Base-by-base conservation (phyloP, 2,329 filamentous ascomycete genomes). In the Pseudogymnoascus sp. region DNA sequence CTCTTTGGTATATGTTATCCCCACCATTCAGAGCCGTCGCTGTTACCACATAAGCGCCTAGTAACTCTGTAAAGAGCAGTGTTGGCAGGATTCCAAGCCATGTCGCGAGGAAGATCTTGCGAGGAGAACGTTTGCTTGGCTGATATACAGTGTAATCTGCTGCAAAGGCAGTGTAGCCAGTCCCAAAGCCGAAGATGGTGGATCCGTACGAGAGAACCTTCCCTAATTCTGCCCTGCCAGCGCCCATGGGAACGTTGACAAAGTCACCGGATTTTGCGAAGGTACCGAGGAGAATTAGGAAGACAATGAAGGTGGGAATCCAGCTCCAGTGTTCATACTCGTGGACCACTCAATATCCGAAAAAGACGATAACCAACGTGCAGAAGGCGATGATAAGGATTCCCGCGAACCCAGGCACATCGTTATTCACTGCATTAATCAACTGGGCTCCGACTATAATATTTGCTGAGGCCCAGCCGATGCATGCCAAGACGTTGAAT, bases 101-200 rank as follows among this genome's bases (percentile, higher is more conserved):
- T 30, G 89, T 89, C 71, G 84, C 85, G 64, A 83, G 68, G 74
- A 92, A 93, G 64, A 92, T 79, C 64, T 85, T 84, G 42, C 72
- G 72, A 22, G 84, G 80, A 30, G 82, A 82, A 41, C 84, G 84
- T 23, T 75, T 79, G 2, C 79, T 77, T 0, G 89, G 88, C 69
- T 92, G 89, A 74, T 92, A 92, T 60, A 91, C 88, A 22, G 88
- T 91, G 73, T 92, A 93, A 71, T 93, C 90, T 7, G 88, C 86
- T 0, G 89, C 88, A 64, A 87, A 89, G 5, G 82, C 82, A 1
- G 87, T 85, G 89, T 90, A 94, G 62, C 90, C 83, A 1, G 88
- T 86, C 16, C 86, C 81, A 70, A 89, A 87, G 39, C 87, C 84
- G 72, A 84, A 87, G 35, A 92, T 78, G 16, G 86, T 81, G 11